Percentiles rank a stretch among this genome's conserved stretches.
phyloP scores from a whole-genome alignment of 306 rosid species.

The Glycine tomentella region DNA sequence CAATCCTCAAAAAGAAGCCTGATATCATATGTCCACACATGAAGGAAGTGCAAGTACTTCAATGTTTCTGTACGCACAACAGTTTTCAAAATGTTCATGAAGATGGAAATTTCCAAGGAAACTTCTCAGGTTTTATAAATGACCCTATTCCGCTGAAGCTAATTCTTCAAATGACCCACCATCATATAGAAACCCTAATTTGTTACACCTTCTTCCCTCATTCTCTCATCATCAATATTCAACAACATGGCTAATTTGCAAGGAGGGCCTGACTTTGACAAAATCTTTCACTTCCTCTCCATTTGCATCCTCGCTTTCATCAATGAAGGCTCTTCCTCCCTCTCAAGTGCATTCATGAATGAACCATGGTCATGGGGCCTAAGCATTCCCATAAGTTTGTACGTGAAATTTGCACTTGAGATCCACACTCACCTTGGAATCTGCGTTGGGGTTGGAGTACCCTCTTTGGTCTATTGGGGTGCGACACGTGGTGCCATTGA shows the following conservation, averaged over 20 bases:
- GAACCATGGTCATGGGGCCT: constrained; percentile 57
- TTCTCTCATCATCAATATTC: background rate
- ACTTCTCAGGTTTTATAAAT: constrained; percentile 48
- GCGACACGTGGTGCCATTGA: constrained; percentile 47
- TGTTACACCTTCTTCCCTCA: background rate
- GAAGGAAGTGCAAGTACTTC: constrained; percentile 40
- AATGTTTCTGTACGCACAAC: constrained; percentile 7
- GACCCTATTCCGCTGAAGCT: constrained; percentile 8
- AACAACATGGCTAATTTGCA: constrained; percentile 30
- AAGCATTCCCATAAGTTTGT: constrained; percentile 50
- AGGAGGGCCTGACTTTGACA: constrained; percentile 39
- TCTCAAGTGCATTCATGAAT: constrained; percentile 41
- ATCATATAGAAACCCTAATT: constrained; percentile 15
- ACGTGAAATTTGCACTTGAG: constrained; percentile 56
- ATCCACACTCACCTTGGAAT: constrained; percentile 53
- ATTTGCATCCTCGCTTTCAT: constrained; percentile 51
- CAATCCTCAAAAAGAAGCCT: constrained; percentile 6
- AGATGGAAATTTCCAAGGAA: constrained; percentile 56
- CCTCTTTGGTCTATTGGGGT: constrained; percentile 57
- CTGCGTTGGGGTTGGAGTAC: constrained; percentile 49
- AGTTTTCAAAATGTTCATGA: constrained; percentile 35
- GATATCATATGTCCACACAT: background rate
- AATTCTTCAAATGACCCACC: constrained; percentile 46
- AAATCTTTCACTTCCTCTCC: constrained; percentile 49
- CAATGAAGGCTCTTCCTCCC: constrained; percentile 55